Evolutionary conservation across 2,329 filamentous ascomycete species (phyloP).

Genomic region (Nothopassalora personata): DNA sequence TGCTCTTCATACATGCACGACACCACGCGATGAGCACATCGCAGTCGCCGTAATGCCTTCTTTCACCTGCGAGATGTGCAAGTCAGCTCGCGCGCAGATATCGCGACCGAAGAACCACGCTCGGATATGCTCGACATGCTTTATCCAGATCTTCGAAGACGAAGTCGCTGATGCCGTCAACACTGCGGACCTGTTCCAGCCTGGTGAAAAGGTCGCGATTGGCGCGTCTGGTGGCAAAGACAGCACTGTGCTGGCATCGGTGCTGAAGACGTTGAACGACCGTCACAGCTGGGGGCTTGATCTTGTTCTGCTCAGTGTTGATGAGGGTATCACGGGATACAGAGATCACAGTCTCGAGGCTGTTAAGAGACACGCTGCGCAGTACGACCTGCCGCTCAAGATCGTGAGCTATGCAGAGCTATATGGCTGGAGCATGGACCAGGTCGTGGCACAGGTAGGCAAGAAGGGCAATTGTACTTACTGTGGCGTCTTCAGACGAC

Average conservation of each 20-base stretch:
- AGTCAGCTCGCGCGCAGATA: slow-evolving; percentile 73
- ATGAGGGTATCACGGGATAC: slow-evolving; percentile 96
- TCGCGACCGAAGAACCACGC: slow-evolving; percentile 92
- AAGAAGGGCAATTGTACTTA: slow-evolving; percentile 99
- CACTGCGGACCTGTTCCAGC: slow-evolving; percentile 71
- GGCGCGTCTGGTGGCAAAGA: slow-evolving; percentile 97
- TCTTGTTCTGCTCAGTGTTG: slow-evolving; percentile 81
- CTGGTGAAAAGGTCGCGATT: slow-evolving; percentile 83
- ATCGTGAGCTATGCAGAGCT: slow-evolving; percentile 91
- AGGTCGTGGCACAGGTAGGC: slow-evolving; percentile 90
- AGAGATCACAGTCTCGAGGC: slow-evolving; percentile 94
- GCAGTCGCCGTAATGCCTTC: slow-evolving; percentile 60
- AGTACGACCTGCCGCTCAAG: slow-evolving; percentile 86
- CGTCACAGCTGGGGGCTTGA: slow-evolving; percentile 81
- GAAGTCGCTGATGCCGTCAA: slow-evolving; percentile 92
- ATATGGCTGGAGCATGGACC: slow-evolving; percentile 99
- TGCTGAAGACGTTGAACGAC: slow-evolving; percentile 91
- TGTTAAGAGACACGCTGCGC: slow-evolving; percentile 84
- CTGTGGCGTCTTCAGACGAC: slow-evolving; percentile 90
- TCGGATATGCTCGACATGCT: slow-evolving; percentile 87
- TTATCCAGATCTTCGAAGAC: slow-evolving; percentile 79
- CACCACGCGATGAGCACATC: background rate
- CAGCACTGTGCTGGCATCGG: slow-evolving; percentile 89
- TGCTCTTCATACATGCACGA: background rate
- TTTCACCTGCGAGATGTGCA: slow-evolving; percentile 68